phyloP scores from a whole-genome alignment of 2,329 filamentous ascomycete genomes.

The Stemphylium lycopersici region DNA sequence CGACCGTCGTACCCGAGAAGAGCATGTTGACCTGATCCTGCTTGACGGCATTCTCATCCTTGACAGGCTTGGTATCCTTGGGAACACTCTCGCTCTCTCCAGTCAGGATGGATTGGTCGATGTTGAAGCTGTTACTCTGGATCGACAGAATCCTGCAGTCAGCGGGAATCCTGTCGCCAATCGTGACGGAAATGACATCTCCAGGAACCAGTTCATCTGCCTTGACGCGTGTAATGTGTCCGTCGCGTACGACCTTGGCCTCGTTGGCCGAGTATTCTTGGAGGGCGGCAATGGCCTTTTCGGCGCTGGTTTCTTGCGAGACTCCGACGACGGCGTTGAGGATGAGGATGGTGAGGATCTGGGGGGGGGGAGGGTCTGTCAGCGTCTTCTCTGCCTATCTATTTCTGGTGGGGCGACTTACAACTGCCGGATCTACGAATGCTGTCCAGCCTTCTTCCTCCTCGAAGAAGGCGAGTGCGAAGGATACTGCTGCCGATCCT shows the following conservation, averaged over 20 bases:
- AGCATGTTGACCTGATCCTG: slow-evolving; percentile 98
- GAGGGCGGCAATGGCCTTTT: slow-evolving; percentile 96
- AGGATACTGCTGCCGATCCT: slow-evolving; percentile 90
- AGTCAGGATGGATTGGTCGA: slow-evolving; percentile 96
- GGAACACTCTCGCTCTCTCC: slow-evolving; percentile 97
- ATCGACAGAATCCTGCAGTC: slow-evolving; percentile 90
- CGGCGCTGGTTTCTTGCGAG: slow-evolving; percentile 96
- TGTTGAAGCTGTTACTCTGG: slow-evolving; percentile 94
- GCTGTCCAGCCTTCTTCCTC: slow-evolving; percentile 93
- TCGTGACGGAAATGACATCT: slow-evolving; percentile 84
- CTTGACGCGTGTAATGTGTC: slow-evolving; percentile 80
- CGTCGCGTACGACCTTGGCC: slow-evolving; percentile 89
- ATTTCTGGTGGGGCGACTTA: slow-evolving; percentile 58
- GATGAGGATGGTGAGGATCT: slow-evolving; percentile 96
- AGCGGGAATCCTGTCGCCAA: slow-evolving; percentile 92
- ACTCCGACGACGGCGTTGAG: slow-evolving; percentile 97
- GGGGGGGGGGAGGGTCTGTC: slow-evolving; percentile 11
- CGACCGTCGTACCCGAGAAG: slow-evolving; percentile 97
- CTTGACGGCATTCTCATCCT: slow-evolving; percentile 85
- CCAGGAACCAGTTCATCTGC: slow-evolving; percentile 97
- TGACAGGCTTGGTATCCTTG: slow-evolving; percentile 74
- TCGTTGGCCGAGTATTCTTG: slow-evolving; percentile 99
- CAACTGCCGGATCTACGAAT: slow-evolving; percentile 94
- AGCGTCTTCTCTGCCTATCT: slow-evolving; percentile 14
- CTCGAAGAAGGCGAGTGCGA: slow-evolving; percentile 90